Percentiles rank a stretch among this genome's conserved stretches.
These are phyloP conservation scores for Ceratocystis smalleyi DNA, from an alignment of 2,329 filamentous ascomycete species.

Conservation along the genomic window DNA sequence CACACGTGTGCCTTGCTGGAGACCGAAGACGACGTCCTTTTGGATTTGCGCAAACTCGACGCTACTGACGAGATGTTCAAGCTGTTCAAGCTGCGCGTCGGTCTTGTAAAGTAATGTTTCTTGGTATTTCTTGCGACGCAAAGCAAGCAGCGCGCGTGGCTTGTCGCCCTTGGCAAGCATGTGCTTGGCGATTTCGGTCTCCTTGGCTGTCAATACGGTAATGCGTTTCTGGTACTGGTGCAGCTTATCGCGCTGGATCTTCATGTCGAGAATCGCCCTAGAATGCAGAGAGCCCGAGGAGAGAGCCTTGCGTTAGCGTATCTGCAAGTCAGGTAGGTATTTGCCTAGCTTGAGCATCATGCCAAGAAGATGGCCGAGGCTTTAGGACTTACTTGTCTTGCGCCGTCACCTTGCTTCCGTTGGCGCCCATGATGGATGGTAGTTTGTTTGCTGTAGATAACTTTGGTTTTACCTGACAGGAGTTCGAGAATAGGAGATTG, in stretches of 20 bases:
- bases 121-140: conserved; percentile 94
- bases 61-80: conserved; percentile 73
- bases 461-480: background rate
- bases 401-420: conserved; percentile 41
- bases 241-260: conserved; percentile 91
- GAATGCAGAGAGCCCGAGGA: background rate
- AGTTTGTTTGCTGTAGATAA: background rate
- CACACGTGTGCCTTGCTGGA: conserved; percentile 82
- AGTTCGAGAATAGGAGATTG: background rate
- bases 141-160: conserved; percentile 64
- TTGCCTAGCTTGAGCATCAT: background rate
- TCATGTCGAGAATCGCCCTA: conserved; percentile 94
- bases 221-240: conserved; percentile 93
- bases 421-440: conserved; percentile 35
- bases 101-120: conserved; percentile 78
- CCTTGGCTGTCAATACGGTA: conserved; percentile 66
- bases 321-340: background rate
- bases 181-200: conserved; percentile 71
- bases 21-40: conserved; percentile 84
- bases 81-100: conserved; percentile 80
- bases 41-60: conserved; percentile 95
- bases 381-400: conserved; percentile 62
- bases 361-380: no score
- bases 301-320: background rate
- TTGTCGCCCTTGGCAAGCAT: conserved; percentile 72